Base-by-base conservation (phyloP, 2,329 filamentous ascomycete species). In the Apiospora pterosperma region DNA sequence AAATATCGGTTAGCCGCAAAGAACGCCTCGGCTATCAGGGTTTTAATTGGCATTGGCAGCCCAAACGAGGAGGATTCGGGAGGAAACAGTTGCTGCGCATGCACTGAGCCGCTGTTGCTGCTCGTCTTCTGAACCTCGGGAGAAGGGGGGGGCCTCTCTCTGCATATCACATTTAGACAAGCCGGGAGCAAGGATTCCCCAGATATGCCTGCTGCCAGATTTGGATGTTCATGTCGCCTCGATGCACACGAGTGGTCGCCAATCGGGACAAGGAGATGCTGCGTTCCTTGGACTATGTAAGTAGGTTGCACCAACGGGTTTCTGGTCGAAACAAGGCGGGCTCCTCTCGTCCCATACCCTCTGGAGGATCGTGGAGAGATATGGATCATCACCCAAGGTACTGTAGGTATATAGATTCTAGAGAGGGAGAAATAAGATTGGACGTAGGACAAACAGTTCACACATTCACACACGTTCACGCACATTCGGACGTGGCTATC, bases 301-400 rank as follows among this genome's bases (percentile, higher is more conserved):
- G 39, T 23, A 42, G 14, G 60, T 62, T 34, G 38, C 60, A 62
- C 60, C 25, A 62, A 62, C 60, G 60, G 60, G 60, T 62, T 62
- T 48, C 60, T 62, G 25, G 14, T 48, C 39, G 28, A 62, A 62
- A 48, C 38, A 34, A n/a, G n/a, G n/a, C 28, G 19, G 48, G 12
- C 16, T 34, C 34, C 25, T 52, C 25, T 31, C 21, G 23, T 28
- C 44, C 44, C 25, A 55, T 5, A 4, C 28, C 23, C 28, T 52
- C 44, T 34, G 48, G 28, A 3, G 16, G 21, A 19, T 31, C 21
- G 4, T 34, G 11, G 48, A 31, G 28, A 5, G 48, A 34, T 34
- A 19, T 34, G 48, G 5, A 3, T 21, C 25, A 34, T 34, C 12
- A 55, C 16, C n/a, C n/a, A n/a, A n/a, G n/a, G n/a, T n/a, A n/a